phyloP scores from a whole-genome alignment of 129 eudicot genomes.

The Lonicera japonica region DNA sequence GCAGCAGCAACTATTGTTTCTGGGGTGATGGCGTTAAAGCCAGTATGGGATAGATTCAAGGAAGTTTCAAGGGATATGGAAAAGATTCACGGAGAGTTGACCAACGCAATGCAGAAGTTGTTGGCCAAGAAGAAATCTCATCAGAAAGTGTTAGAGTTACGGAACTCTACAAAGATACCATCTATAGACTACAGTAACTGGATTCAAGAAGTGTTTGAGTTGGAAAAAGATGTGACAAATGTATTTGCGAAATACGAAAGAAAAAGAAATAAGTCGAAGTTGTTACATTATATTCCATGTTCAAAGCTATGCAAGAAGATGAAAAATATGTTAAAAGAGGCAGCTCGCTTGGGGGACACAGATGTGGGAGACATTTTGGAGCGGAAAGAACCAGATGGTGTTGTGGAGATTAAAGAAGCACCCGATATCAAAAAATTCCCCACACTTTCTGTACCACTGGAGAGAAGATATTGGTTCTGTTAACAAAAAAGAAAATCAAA shows the following conservation, averaged over 20 bases:
- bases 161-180: neutral
- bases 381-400: constrained; percentile 18
- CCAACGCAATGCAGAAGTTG: neutral
- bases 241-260: neutral
- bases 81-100: neutral
- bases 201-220: too few relatives aligned
- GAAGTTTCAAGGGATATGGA: neutral
- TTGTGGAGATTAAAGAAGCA: constrained; percentile 7
- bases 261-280: neutral
- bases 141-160: neutral
- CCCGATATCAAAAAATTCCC: constrained; percentile 24
- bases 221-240: too few relatives aligned
- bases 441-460: constrained; percentile 14
- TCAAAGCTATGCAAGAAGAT: constrained; percentile 21
- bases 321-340: constrained; percentile 10
- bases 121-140: neutral
- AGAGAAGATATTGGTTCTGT: constrained; percentile 13
- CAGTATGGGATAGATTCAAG: neutral
- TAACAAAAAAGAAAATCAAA: constrained; percentile 11
- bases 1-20: too few relatives aligned
- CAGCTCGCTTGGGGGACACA: constrained; percentile 8
- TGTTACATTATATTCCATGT: neutral
- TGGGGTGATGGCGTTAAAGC: neutral
- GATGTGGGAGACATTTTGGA: constrained; percentile 13
- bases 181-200: too few relatives aligned